Evolutionary conservation across 169 alveolate genomes (phyloP).

Genomic region (Theileria annulata): DNA sequence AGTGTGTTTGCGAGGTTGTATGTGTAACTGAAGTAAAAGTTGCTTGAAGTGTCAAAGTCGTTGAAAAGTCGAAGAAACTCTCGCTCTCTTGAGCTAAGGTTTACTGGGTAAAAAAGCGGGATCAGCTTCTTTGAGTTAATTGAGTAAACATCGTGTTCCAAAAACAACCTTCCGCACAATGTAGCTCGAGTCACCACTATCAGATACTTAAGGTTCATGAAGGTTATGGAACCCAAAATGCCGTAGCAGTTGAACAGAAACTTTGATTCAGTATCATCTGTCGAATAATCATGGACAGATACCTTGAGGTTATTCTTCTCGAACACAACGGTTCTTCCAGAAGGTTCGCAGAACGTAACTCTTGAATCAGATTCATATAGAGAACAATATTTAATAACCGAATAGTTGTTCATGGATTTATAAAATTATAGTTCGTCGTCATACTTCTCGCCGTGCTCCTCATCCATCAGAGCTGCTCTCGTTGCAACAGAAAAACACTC

Average conservation of each 20-base stretch:
- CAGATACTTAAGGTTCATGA: constrained; percentile 64
- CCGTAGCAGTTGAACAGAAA: constrained; percentile 49
- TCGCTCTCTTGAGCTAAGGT: constrained; percentile 36
- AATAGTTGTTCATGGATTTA: not conserved
- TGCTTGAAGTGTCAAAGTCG: constrained; percentile 56
- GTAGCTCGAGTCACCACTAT: constrained; percentile 60
- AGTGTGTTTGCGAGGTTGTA: constrained; percentile 64
- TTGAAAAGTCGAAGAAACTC: constrained; percentile 55
- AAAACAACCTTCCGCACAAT: constrained; percentile 49
- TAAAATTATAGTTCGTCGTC: constrained; percentile 37
- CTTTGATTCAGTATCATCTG: constrained; percentile 8
- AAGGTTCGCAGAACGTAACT: constrained; percentile 16
- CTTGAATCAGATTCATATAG: constrained; percentile 8
- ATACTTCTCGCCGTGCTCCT: constrained; percentile 7
- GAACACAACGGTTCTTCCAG: not conserved
- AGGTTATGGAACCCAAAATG: constrained; percentile 61
- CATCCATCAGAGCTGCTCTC: constrained; percentile 22
- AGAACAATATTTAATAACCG: constrained; percentile 7
- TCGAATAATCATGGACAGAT: not conserved
- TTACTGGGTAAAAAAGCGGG: constrained; percentile 55
- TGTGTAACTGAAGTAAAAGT: constrained; percentile 72
- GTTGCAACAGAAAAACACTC: constrained; percentile 33
- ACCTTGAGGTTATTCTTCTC: constrained; percentile 13
- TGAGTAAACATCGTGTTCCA: constrained; percentile 63
- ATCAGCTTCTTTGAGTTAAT: constrained; percentile 50